Base-by-base conservation (phyloP, 169 alveolate species). In the Sarcocystis neurona region DNA sequence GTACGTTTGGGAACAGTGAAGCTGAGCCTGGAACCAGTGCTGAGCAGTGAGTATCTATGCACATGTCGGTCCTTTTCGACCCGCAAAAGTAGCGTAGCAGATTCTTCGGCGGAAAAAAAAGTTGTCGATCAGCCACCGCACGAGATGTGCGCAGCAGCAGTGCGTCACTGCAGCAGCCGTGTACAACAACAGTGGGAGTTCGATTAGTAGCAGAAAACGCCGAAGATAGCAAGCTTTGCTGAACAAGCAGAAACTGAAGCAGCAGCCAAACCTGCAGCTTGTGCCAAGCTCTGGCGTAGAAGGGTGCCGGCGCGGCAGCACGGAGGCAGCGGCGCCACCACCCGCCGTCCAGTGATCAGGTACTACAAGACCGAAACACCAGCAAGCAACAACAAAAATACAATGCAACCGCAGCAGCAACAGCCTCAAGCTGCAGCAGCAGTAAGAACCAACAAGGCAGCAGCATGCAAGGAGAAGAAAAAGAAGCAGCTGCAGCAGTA, bases 321-420 rank as follows among this genome's bases (percentile, higher is more conserved):
- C 15, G 66, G 2, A 53, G 66, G 66, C 15, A 18, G 30, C 30
- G 66, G 66, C 66, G 15, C 63, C 20, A 53, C 20, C 30, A 10
- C 30, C 30, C 10, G 63, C 63, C 30, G 10, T 20, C 20, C 63
- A 10, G 63, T 20, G 30, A 53, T 10, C 20, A 10, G 63, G 20
- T 12, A 20, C 30, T 12, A 20, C 63, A 53, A 20, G 30, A 20
- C 30, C 63, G 20, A 53, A 53, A 12, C 63, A 20, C 63, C 63
- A 53, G 63, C 63, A 10, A 12, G 10, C 20, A 12, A 20, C 43
- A 30, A 1, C 20, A 63, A 39, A 20, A 63, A 39, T 30, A 39
- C 77, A 63, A 10, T 63, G 77, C 41, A 63, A 39, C 77, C 20
- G 37, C 77, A 63, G 77, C 77, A n/a, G 41, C 77, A 39, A 15